A percentile compares a stretch with the other conserved stretches of the same genome.
phyloP scores from a whole-genome alignment of 495 filamentous ascomycete species.

The Peziza echinospora region DNA sequence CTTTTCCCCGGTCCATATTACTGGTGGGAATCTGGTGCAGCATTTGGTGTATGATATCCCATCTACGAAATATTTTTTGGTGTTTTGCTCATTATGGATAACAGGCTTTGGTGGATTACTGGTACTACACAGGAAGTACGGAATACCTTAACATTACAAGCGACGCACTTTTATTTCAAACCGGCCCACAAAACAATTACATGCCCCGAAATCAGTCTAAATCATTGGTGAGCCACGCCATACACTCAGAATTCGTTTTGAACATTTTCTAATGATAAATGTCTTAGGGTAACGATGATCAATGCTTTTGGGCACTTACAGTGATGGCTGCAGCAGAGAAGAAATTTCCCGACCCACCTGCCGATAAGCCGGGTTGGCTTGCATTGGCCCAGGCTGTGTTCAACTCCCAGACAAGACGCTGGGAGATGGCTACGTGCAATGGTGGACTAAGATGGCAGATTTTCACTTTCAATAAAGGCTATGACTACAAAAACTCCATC shows the following conservation, averaged over 20 bases:
- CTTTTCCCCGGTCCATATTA: conserved; percentile 31
- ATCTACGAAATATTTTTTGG: background rate
- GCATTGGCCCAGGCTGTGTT: conserved; percentile 65
- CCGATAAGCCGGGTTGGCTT: conserved; percentile 45
- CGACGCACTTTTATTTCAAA: conserved; percentile 50
- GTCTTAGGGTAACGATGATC: conserved; percentile 53
- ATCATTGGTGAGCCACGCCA: conserved; percentile 24
- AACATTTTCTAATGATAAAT: conserved; percentile 13
- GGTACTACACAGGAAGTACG: conserved; percentile 54
- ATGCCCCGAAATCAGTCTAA: conserved; percentile 68
- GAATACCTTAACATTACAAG: conserved; percentile 47
- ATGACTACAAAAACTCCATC: conserved; percentile 47
- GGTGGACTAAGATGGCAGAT: conserved; percentile 80
- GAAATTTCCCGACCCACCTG: conserved; percentile 43
- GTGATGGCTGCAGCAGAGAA: conserved; percentile 65
- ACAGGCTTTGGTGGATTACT: conserved; percentile 54
- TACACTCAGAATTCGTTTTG: too few species aligned
- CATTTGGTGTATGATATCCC: conserved; percentile 16
- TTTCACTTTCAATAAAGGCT: conserved; percentile 58
- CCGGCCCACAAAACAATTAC: conserved; percentile 41
- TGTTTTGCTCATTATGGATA: conserved; percentile 5
- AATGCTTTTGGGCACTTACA: conserved; percentile 64
- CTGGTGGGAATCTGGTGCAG: conserved; percentile 51
- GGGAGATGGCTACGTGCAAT: conserved; percentile 37
- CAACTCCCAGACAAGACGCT: conserved; percentile 44